Base-by-base conservation (phyloP, 23 red algal genomes). In the Cyanidium caldarium region DNA sequence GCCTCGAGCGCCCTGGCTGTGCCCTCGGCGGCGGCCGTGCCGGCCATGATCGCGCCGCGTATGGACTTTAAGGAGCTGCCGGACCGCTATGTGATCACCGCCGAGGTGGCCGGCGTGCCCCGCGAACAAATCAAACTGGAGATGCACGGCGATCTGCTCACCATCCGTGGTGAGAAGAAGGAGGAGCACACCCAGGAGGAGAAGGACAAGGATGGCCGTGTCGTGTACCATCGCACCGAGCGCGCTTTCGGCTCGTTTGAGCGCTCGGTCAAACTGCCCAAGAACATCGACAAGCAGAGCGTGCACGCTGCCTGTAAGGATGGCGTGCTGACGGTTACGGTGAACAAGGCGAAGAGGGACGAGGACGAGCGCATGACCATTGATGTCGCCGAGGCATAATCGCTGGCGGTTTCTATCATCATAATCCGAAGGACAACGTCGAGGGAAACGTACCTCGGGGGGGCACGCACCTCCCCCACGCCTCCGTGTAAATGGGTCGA, bases 101-200 rank as follows among this genome's bases (percentile, higher is more conserved):
- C 40, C 2, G 70, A 75, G 35, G 29, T 75, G n/a, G 45, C 70
- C 35, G 70, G 70, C 2, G 38, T 75, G 2, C 40, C 70, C 1
- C 46, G 40, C 17, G 70, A 75, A 35, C 46, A 75, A 21, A 46
- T 75, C 2, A 75, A 75, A 28, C 35, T 75, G 38, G 70, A 75
- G 15, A 36, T 75, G 40, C 46, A 75, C 20, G 70, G 70, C 1
- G 70, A 75, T 46, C 34, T 75, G 1, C 38, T 75, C 31, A 51
- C 38, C 28, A 61, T 75, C 2, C 58, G 45, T 13, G 70, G 70
- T 19, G 70, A 75, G 35, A 75, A 38, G 19, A n/a, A 21, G 3
- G 38, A 75, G 33, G 70, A 75, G 58, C 10, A 56, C 2, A 17
- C 30, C 13, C n/a, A 29, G 0, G 70, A 75, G 46, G 70, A 75